phyloP scores from a whole-genome alignment of 176 grass and related monocot genomes.

The Phyllostachys edulis region DNA sequence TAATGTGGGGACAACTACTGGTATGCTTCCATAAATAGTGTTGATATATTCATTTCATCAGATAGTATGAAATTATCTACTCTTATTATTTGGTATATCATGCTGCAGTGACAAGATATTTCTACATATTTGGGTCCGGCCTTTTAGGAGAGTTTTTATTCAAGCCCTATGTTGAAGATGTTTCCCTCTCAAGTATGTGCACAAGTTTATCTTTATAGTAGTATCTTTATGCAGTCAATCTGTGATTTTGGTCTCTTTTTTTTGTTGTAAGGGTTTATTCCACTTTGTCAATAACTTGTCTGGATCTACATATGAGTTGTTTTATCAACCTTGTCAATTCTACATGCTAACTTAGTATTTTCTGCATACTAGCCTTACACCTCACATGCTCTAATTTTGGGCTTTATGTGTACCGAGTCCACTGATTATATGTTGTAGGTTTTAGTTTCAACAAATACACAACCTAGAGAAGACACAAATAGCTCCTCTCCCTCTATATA shows the following conservation, averaged over 20 bases:
- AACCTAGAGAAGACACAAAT: too few species aligned
- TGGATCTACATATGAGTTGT: too few species aligned
- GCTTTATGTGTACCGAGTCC: too few species aligned
- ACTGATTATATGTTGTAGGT: too few species aligned
- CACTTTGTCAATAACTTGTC: neutral
- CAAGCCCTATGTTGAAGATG: constrained; percentile 58
- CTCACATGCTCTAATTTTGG: too few species aligned
- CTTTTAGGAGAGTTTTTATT: constrained; percentile 62
- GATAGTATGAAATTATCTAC: constrained; percentile 18
- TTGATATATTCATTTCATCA: neutral
- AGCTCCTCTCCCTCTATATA: too few species aligned
- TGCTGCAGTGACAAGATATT: constrained; percentile 72
- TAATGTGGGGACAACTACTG: constrained; percentile 67
- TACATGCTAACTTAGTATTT: too few species aligned
- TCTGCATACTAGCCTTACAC: too few species aligned
- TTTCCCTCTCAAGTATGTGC: constrained; percentile 63
- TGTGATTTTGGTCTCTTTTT: neutral
- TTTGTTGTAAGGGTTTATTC: neutral
- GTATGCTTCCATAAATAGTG: constrained; percentile 33
- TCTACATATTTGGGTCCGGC: constrained; percentile 68
- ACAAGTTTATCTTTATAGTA: constrained; percentile 18
- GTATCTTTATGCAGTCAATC: neutral
- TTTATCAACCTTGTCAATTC: too few species aligned
- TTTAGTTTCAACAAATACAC: too few species aligned
- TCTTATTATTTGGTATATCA: constrained; percentile 28